phyloP scores from a whole-genome alignment of 2,329 filamentous ascomycete genomes.

The Colletotrichum sp. region DNA sequence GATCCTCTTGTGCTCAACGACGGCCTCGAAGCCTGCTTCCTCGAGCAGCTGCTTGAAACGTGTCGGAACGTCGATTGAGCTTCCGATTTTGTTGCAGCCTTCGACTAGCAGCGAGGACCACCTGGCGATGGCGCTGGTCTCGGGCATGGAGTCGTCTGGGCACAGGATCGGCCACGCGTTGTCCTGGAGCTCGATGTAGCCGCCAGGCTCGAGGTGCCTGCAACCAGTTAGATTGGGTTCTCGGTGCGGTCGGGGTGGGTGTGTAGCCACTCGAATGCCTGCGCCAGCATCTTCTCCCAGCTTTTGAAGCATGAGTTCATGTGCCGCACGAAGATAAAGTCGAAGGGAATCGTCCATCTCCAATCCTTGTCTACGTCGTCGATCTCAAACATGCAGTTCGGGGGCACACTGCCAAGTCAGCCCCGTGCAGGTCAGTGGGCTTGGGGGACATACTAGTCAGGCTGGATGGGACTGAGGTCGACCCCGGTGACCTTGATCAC shows the following conservation, averaged over 20 bases:
- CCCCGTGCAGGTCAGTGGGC: background rate
- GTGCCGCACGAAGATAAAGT: constrained; percentile 38
- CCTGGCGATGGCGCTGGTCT: constrained; percentile 30
- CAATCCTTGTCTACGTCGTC: constrained; percentile 40
- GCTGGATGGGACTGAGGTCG: constrained; percentile 40
- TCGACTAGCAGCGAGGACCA: constrained; percentile 37
- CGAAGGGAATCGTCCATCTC: constrained; percentile 34
- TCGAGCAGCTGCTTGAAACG: constrained; percentile 41
- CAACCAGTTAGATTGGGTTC: background rate
- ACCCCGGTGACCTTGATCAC: constrained; percentile 27
- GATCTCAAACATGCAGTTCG: constrained; percentile 49
- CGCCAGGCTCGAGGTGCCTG: constrained; percentile 33
- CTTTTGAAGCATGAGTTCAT: constrained; percentile 33
- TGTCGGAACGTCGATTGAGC: background rate
- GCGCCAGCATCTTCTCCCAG: constrained; percentile 27
- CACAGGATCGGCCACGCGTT: constrained; percentile 30
- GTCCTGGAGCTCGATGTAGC: constrained; percentile 38
- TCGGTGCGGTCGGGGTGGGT: background rate
- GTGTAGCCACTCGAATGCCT: constrained; percentile 24
- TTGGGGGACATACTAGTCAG: constrained; percentile 28
- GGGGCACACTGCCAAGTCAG: constrained; percentile 38
- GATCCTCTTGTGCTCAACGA: constrained; percentile 51
- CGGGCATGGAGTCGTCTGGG: constrained; percentile 34
- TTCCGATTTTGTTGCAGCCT: constrained; percentile 27
- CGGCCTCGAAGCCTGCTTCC: constrained; percentile 60